Base-by-base conservation (phyloP, 208 protist genomes). In the Acanthamoeba sp. region DNA sequence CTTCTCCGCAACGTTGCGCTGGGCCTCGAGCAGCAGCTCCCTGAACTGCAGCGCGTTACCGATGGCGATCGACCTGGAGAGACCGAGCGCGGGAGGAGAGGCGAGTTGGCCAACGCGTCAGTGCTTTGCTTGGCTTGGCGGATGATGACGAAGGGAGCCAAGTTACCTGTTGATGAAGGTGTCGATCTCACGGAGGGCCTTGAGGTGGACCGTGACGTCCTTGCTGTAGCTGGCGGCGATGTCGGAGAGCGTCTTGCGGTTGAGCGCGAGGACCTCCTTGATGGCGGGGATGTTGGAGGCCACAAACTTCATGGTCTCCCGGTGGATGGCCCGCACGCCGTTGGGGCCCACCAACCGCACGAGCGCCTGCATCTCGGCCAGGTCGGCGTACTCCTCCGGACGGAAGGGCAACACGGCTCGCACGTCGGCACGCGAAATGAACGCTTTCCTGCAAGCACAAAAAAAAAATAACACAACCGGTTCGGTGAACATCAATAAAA, bases 361-460 rank as follows among this genome's bases (percentile, higher is more conserved):
- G 32, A 93, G 38, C 22, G 62, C 64, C 64, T 93, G 55, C 38
- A 93, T 57, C 48, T 93, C 89, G 22, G 27, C 29, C 40, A 93
- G 89, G 66, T 93, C 89, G 38, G 38, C 55, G 66, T 93, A 93
- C 66, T 93, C 89, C 89, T 93, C 89, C 18, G 89, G 32, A n/a
- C 64, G 89, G 89, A 93, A 93, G n/a, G 89, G 85, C 45, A 91
- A n/a, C 14, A 36, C 40, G 7, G 85, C 85, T 10, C 85, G 85
- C 7, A 91, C 52, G 34, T 91, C 57, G 7, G 85, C 85, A 20
- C 85, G 45, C 4, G 52, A 71, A 32, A 91, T 91, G 85, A 91
- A 91, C 27, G 85, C 85, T 32, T 91, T 91, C 22, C 82, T 52
- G 82, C 16, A 64, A 57, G 9, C 2, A 45, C 9, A 50, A 66